Percentiles rank a stretch among this genome's conserved stretches.
phyloP scores from a whole-genome alignment of 2,329 filamentous ascomycete species.

The Rhynchosporium agropyri region DNA sequence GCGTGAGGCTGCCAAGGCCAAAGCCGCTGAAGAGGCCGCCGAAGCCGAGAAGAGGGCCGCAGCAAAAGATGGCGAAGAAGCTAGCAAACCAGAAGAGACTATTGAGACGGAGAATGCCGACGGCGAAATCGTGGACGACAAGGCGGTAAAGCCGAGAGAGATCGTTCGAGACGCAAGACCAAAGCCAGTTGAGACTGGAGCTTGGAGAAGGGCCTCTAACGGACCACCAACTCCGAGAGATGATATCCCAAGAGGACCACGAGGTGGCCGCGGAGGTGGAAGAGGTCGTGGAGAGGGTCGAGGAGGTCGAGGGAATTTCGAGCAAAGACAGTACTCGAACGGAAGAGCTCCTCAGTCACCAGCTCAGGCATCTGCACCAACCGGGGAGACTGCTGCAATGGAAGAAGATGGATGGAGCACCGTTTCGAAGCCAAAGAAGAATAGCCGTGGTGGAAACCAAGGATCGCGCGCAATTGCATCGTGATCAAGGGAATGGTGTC shows the following conservation, averaged over 20 bases:
- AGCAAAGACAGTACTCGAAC: conserved; percentile 41
- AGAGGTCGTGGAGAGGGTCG: conserved; percentile 43
- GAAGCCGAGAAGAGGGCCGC: conserved; percentile 41
- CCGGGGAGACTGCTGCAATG: conserved; percentile 44
- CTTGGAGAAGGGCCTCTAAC: conserved; percentile 59
- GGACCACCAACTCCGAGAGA: conserved; percentile 46
- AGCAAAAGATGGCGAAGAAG: conserved; percentile 39
- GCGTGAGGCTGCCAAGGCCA: conserved; percentile 54
- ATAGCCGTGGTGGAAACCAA: conserved; percentile 42
- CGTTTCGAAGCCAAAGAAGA: conserved; percentile 48
- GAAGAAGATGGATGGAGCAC: conserved; percentile 69
- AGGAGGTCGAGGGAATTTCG: conserved; percentile 37
- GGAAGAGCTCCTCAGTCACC: conserved; percentile 51
- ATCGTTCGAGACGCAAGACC: conserved; percentile 53
- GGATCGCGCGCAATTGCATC: conserved; percentile 41
- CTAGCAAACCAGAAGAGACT: conserved; percentile 38
- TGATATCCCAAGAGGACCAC: conserved; percentile 46
- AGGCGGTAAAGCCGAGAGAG: conserved; percentile 51
- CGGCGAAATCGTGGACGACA: conserved; percentile 51
- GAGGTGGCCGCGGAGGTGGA: conserved; percentile 48
- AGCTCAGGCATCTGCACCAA: conserved; percentile 44
- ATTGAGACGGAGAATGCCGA: conserved; percentile 43
- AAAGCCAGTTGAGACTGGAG: conserved; percentile 59
- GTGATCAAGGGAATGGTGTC: conserved; percentile 24
- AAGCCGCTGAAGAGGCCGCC: conserved; percentile 44